Evolutionary conservation across 352 stramenopile genomes (phyloP).

Genomic region (Phytophthora cryptogea): DNA sequence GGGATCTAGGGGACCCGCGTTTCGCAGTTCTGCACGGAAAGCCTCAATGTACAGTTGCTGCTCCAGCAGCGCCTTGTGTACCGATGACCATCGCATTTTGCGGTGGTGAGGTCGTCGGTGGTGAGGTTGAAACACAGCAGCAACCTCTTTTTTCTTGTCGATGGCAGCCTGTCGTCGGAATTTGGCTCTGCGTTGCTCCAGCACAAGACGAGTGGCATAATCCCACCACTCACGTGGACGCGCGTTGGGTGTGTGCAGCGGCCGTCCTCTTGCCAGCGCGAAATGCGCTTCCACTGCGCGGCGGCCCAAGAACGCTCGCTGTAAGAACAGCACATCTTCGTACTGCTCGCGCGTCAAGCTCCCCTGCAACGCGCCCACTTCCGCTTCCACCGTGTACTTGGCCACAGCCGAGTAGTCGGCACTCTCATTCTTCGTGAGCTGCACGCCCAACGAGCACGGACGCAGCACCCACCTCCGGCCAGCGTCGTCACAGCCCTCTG

Average conservation of each 20-base stretch:
- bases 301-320: conserved; percentile 65
- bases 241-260: conserved; percentile 47
- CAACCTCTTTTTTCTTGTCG: conserved; percentile 2
- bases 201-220: conserved; percentile 56
- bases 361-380: conserved; percentile 51
- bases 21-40: conserved; percentile 57
- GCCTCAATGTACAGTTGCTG: conserved; percentile 63
- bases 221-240: conserved; percentile 79
- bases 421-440: conserved; percentile 84
- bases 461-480: conserved; percentile 50
- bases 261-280: conserved; percentile 54
- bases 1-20: conserved; percentile 39
- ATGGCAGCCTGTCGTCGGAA: conserved; percentile 14
- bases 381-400: conserved; percentile 70
- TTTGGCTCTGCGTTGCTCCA: conserved; percentile 42
- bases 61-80: conserved; percentile 58
- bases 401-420: conserved; percentile 61
- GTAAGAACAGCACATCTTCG: conserved; percentile 78
- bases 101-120: conserved; percentile 21
- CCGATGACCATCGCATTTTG: conserved; percentile 63
- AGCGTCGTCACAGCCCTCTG: conserved; percentile 4
- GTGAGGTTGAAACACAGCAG: conserved; percentile 2
- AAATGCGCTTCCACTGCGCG: conserved; percentile 72
- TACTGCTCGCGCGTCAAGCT: conserved; percentile 78
- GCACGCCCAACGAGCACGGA: conserved; percentile 57